These are phyloP conservation scores for Aquilaria agallochum DNA, from an alignment of 441 rosid species.

Conservation along the genomic window DNA sequence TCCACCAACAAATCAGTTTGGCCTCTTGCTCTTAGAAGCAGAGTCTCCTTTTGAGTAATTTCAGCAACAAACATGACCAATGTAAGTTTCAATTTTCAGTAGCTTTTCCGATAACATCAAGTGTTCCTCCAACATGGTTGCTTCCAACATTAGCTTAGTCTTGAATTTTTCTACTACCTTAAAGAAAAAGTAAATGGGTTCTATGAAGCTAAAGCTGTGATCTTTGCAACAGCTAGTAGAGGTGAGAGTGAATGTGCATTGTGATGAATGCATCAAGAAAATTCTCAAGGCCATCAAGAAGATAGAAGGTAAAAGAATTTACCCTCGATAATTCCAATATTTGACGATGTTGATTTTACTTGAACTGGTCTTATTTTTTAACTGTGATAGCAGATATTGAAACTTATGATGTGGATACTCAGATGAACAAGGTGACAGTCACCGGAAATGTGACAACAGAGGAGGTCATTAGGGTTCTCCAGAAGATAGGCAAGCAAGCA, in stretches of 20 bases:
- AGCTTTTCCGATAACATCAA: background rate
- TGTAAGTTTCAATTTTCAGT: conserved; percentile 21
- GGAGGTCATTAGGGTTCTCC: conserved; percentile 66
- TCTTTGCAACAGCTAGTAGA: conserved; percentile 52
- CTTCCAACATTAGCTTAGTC: too few relatives aligned
- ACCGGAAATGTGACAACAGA: conserved; percentile 76
- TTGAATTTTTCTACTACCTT: too few relatives aligned
- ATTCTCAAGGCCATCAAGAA: conserved; percentile 87
- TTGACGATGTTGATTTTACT: background rate
- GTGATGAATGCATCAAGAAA: conserved; percentile 75
- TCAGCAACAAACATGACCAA: conserved; percentile 28
- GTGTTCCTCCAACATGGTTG: background rate
- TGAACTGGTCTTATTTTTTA: background rate
- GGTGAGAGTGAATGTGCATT: conserved; percentile 72
- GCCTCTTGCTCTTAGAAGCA: background rate
- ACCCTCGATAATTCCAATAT: background rate
- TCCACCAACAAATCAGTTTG: background rate
- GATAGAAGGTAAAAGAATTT: conserved; percentile 46
- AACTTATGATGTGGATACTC: conserved; percentile 66
- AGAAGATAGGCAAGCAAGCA: conserved; percentile 70
- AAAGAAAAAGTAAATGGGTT: too few relatives aligned
- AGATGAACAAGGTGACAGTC: conserved; percentile 73
- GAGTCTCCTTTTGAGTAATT: background rate
- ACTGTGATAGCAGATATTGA: conserved; percentile 49
- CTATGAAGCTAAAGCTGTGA: background rate